phyloP scores from a whole-genome alignment of 2,329 filamentous ascomycete genomes.

The Aspergillus calidoustus region DNA sequence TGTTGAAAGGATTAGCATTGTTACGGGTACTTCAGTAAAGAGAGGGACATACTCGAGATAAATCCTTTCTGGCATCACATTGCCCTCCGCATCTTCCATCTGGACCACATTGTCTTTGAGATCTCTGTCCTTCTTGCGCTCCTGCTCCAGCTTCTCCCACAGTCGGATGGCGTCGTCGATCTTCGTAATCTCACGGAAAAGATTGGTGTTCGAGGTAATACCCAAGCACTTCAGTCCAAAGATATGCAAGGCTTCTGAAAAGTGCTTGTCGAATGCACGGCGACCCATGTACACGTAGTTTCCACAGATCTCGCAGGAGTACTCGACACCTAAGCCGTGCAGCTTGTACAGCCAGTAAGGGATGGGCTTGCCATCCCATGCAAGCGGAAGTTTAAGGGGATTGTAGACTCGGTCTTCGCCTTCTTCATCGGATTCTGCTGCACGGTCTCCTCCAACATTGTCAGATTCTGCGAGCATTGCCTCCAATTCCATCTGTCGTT shows the following conservation, averaged over 20 bases:
- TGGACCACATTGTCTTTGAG: constrained; percentile 86
- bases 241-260: constrained; percentile 90
- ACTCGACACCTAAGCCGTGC: constrained; percentile 92
- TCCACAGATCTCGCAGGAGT: constrained; percentile 93
- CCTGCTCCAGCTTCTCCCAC: constrained; percentile 91
- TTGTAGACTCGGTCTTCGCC: constrained; percentile 94
- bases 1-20: constrained; percentile 32
- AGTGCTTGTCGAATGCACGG: constrained; percentile 96
- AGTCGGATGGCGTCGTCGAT: constrained; percentile 87
- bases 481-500: constrained; percentile 91
- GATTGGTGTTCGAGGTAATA: constrained; percentile 78
- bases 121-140: constrained; percentile 76
- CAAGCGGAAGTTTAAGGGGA: constrained; percentile 90
- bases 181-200: constrained; percentile 91
- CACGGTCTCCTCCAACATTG: constrained; percentile 37
- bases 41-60: constrained; percentile 71
- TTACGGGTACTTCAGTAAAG: background rate
- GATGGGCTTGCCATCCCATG: constrained; percentile 98
- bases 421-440: constrained; percentile 69
- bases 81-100: constrained; percentile 97
- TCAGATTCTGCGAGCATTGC: constrained; percentile 73
- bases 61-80: constrained; percentile 99
- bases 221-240: constrained; percentile 93
- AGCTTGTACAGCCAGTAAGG: constrained; percentile 99
- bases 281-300: constrained; percentile 99